A percentile compares a stretch with the other conserved stretches of the same genome.
phyloP scores from a whole-genome alignment of 148 eudicot genomes.

The Rheum nobile region DNA sequence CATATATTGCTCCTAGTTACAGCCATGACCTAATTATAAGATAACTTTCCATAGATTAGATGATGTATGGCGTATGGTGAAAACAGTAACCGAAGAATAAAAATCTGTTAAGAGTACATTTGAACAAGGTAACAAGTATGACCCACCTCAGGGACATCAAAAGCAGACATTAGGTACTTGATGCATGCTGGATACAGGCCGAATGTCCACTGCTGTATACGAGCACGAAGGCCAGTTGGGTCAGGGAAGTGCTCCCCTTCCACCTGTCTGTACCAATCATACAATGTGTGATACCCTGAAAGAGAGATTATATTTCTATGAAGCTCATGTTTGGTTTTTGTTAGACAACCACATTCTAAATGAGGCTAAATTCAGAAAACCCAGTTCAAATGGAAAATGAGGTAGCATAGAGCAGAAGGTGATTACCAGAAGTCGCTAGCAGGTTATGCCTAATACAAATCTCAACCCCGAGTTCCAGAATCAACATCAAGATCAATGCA shows the following conservation, averaged over 20 bases:
- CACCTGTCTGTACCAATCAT: slow-evolving; percentile 89
- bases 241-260: slow-evolving; percentile 98
- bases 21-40: slow-evolving; percentile 68
- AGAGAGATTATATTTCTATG: slow-evolving; percentile 4
- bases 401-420: neutral
- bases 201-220: slow-evolving; percentile 93
- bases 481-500: slow-evolving; percentile 85
- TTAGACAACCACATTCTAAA: neutral
- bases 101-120: neutral
- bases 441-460: slow-evolving; percentile 83
- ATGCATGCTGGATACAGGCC: slow-evolving; percentile 99
- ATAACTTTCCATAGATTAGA: neutral
- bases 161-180: slow-evolving; percentile 96
- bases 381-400: neutral
- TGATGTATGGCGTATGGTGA: neutral
- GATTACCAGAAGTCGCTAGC: slow-evolving; percentile 78
- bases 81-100: neutral
- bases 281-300: slow-evolving; percentile 92
- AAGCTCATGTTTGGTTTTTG: neutral
- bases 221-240: slow-evolving; percentile 90
- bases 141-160: slow-evolving; percentile 94
- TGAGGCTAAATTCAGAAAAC: neutral
- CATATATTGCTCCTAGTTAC: slow-evolving; percentile 86
- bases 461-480: slow-evolving; percentile 89
- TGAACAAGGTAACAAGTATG: neutral